Conservation (phyloP, 805 yeast species). For the Yarrowia sp. region DNA sequence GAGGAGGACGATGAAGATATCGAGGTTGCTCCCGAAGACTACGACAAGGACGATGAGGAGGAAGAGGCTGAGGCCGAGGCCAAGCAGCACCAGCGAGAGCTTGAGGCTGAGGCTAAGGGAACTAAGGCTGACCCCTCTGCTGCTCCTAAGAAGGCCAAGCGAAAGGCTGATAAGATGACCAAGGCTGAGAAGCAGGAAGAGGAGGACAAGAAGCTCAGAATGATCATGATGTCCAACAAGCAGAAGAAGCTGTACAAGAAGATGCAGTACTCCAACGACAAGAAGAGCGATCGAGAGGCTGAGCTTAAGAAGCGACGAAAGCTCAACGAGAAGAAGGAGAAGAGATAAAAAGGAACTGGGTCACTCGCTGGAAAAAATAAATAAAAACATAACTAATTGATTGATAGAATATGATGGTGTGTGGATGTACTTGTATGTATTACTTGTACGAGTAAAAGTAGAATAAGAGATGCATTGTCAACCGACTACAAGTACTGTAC, state of each 20-base stretch:
- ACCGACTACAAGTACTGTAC: too few relatives aligned
- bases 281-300: constrained; percentile 75
- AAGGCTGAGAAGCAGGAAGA: constrained; percentile 49
- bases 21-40: constrained; percentile 52
- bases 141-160: constrained; percentile 40
- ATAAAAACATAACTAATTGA: constrained; percentile 13
- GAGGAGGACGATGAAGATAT: constrained; percentile 51
- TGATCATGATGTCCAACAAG: constrained; percentile 97
- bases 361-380: not conserved
- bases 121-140: constrained; percentile 46
- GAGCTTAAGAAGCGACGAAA: constrained; percentile 61
- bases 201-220: constrained; percentile 86
- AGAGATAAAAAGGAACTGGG: constrained; percentile 27
- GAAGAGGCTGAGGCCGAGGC: constrained; percentile 52
- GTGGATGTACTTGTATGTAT: too few relatives aligned
- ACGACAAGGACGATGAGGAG: constrained; percentile 45
- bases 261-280: constrained; percentile 87
- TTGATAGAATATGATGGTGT: constrained; percentile 3
- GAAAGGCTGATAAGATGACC: constrained; percentile 35
- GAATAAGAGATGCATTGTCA: too few relatives aligned
- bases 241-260: constrained; percentile 90
- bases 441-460: too few relatives aligned
- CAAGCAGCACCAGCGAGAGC: constrained; percentile 68
- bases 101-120: constrained; percentile 89
- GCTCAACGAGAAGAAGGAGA: constrained; percentile 36